Percentiles rank a stretch among this genome's conserved stretches.
Evolutionary conservation across 2,329 filamentous ascomycete genomes (phyloP).

Genomic region (Fragosphaeria purpurea): DNA sequence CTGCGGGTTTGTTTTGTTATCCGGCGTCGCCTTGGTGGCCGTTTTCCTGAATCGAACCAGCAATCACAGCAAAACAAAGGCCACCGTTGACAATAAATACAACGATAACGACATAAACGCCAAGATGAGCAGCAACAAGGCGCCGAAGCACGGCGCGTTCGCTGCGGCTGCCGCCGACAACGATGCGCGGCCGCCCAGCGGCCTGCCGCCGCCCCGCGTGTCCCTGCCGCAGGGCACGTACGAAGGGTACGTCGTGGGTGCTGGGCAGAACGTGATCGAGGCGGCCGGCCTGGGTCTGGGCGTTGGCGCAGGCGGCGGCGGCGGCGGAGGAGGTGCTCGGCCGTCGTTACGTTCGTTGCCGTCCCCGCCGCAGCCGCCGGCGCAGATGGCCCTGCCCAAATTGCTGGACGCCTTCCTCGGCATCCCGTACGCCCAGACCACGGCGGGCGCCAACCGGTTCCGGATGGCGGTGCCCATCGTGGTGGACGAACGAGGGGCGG

Average conservation of each 20-base stretch:
- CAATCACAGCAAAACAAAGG: not conserved
- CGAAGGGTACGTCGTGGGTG: constrained; percentile 18
- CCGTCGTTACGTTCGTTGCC: not conserved
- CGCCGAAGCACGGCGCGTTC: too few species aligned
- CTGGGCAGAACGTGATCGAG: constrained; percentile 6
- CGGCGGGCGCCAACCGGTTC: constrained; percentile 34
- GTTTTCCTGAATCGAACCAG: not conserved
- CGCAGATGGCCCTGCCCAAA: constrained; percentile 20
- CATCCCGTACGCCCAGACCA: constrained; percentile 38
- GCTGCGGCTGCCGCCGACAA: too few species aligned
- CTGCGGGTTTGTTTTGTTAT: too few species aligned
- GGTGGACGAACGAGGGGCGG: not conserved
- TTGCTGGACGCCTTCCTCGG: constrained; percentile 38
- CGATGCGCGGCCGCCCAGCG: constrained; percentile 3
- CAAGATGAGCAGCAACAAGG: too few species aligned
- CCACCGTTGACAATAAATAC: not conserved
- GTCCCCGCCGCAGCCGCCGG: not conserved
- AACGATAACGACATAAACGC: too few species aligned
- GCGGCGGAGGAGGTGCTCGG: too few species aligned
- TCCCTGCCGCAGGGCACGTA: constrained; percentile 30
- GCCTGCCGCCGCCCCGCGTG: constrained; percentile 13
- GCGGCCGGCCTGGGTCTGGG: constrained; percentile 3
- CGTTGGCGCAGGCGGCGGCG: not conserved
- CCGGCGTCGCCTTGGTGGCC: too few species aligned
- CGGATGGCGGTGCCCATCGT: constrained; percentile 24